Evolutionary conservation across 2,329 filamentous ascomycete species (phyloP).

Genomic region (Colletotrichum viniferum): DNA sequence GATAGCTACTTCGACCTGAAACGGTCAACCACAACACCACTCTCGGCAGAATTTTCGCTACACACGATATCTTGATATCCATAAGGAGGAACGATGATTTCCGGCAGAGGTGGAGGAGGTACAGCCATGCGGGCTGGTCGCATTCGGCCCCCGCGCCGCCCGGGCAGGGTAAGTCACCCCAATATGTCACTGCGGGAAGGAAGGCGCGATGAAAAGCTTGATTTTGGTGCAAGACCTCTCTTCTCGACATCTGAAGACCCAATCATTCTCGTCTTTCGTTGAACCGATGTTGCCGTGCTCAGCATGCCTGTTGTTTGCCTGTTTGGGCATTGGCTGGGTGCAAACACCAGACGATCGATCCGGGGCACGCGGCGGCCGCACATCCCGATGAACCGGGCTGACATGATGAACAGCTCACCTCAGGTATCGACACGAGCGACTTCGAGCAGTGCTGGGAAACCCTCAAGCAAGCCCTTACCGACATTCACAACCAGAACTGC

Average conservation of each 20-base stretch:
- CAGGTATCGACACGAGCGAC: slow-evolving; percentile 62
- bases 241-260: not conserved
- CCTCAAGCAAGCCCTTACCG: slow-evolving; percentile 75
- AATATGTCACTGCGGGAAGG: not conserved
- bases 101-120: slow-evolving; percentile 47
- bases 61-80: not conserved
- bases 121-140: slow-evolving; percentile 40
- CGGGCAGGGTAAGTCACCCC: slow-evolving; percentile 41
- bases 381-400: not conserved
- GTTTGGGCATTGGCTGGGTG: not conserved
- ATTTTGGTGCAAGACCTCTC: not conserved
- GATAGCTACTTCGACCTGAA: slow-evolving; percentile 17
- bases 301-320: not conserved
- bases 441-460: slow-evolving; percentile 87
- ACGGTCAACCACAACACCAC: not conserved
- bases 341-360: not conserved
- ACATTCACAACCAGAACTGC: slow-evolving; percentile 93
- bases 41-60: not conserved
- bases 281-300: not conserved
- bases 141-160: slow-evolving; percentile 48
- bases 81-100: slow-evolving; percentile 44
- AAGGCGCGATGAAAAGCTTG: not conserved
- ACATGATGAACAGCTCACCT: not conserved
- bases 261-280: not conserved
- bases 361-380: not conserved